Evolutionary conservation across 2,329 filamentous ascomycete genomes (phyloP).

Genomic region (Chalara sp.): DNA sequence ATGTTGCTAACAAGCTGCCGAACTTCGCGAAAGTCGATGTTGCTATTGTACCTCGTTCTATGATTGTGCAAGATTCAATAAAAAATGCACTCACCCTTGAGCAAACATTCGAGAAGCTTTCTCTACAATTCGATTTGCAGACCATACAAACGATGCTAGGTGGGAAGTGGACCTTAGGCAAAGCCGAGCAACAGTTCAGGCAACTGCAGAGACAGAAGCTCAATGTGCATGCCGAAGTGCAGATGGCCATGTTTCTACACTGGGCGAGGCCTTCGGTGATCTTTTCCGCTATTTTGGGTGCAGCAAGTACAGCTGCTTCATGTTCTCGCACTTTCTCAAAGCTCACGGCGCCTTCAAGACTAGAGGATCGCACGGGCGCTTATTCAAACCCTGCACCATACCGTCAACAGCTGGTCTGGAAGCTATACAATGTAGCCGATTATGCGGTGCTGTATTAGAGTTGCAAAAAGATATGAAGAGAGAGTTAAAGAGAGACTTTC

Average conservation of each 20-base stretch:
- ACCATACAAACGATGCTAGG: not conserved
- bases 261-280: not conserved
- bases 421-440: no score
- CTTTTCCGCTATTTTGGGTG: conserved; percentile 6
- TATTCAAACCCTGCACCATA: conserved; percentile 1
- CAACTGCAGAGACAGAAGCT: not conserved
- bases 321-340: conserved; percentile 5
- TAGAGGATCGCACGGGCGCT: conserved; percentile 7
- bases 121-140: not conserved
- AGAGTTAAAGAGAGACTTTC: no score
- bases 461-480: no score
- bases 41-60: no score
- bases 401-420: not conserved
- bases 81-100: not conserved
- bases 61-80: no score
- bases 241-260: not conserved
- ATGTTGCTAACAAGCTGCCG: no score
- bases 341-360: conserved; percentile 2
- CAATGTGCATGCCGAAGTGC: conserved; percentile 4
- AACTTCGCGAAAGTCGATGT: no score
- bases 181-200: not conserved
- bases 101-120: not conserved
- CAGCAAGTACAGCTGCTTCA: conserved; percentile 9
- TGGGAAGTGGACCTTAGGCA: not conserved
- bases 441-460: no score